Evolutionary conservation across 2,329 filamentous ascomycete genomes (phyloP), one percentile per base, ranked within the genome.

Genomic region (Monosporascus cannonballus): DNA sequence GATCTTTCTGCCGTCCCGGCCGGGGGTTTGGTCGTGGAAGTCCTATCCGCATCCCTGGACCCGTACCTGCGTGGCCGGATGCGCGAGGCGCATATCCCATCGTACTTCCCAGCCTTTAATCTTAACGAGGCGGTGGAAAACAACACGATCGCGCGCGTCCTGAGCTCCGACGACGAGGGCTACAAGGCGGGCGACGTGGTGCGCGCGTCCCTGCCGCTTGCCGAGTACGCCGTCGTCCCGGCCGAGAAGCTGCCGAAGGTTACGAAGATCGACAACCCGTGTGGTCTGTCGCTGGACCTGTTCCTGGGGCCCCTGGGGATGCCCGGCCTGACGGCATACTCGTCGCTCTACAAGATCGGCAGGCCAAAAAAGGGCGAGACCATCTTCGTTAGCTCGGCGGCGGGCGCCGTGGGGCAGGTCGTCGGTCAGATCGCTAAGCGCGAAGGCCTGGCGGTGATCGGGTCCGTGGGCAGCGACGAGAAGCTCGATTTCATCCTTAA

Each of bases 391-490:
- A 87, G 84, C 20, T 83, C 86, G 3, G 88, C 88, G 1, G 85
- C 84, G 5, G 87, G 87, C 39, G 86, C 87, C 1, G 88, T 91
- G 6, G 88, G 88, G 4, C 83, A 88, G 66, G 68, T 90, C 9
- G 88, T 90, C 42, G 87, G 87, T 15, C 87, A 90, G 68, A 72
- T 91, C 47, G 86, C 87, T 51, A 90, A 90, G 74, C 84, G 85
- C 62, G 85, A 90, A 64, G 88, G 88, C 1, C 72, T 92, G 47
- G 83, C 69, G 44, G 87, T 91, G 51, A 84, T 91, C 61, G 88
- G 87, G 37, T 87, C 83, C 51, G 88, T 89, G n/a, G 87, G 88
- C 18, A 81, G 82, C n/a, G 85, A 91, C 64, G 81, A 86, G 66
- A 91, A 92, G 73, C 74, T 89, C 47, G 78, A 87, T 4, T 90